Base-by-base conservation (phyloP, 371 early-diverging fungal genomes). In the Dinochytrium kinnereticum region DNA sequence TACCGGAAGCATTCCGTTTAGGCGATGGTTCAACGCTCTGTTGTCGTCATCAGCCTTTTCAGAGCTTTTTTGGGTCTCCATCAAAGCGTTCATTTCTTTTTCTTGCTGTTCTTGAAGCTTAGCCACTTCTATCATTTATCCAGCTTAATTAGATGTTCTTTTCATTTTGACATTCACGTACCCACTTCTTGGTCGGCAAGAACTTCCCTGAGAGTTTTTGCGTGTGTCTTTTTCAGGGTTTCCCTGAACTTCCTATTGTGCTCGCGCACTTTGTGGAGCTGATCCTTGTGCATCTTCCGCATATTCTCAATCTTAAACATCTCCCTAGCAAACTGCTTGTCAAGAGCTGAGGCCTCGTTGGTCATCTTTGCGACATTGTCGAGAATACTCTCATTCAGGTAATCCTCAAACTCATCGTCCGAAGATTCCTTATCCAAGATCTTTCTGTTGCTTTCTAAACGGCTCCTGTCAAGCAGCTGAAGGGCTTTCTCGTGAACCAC, bases 11-110 rank as follows among this genome's bases (percentile, higher is more conserved):
- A 81, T 81, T 17, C 75, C 78, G 61, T 75, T 75, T 5, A 81
- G 71, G 36, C 77, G 70, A 51, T 78, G 75, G 74, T 81, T 81
- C 57, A 70, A 67, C 1, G 66, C 71, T 49, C 74, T 74, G 68
- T 81, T 81, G 75, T 78, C 81, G 36, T 76, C 78, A 34, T 81
- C 81, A 19, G 77, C 71, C 17, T 74, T 77, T 44, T 75, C 70
- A 37, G 78, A 65, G 15, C 74, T 70, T 51, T 70, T 70, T 65
- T 81, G 81, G 19, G 77, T 69, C 51, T 70, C 73, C 33, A 76
- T 53, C n/a, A 81, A 50, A 2, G 71, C 72, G n/a, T 76, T 71
- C 74, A 78, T 81, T 59, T 81, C 81, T 34, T 61, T 66, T 64
- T 71, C 75, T 61, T 81, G 81, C 70, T 81, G 81, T 44, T 44